Conservation (phyloP, 352 stramenopile species). For the Peronospora destructor region DNA sequence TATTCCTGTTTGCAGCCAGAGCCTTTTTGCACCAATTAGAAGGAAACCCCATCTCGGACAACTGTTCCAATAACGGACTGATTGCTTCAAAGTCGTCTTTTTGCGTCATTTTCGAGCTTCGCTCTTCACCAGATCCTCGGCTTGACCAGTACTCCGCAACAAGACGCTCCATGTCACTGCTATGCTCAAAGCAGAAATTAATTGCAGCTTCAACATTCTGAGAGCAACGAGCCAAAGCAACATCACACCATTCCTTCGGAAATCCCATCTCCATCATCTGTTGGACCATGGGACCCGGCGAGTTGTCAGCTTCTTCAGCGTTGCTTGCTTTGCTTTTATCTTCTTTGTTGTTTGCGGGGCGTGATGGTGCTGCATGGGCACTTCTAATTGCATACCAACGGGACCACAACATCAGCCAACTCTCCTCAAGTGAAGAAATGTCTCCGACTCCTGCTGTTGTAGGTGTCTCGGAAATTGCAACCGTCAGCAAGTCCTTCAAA, state of each 20-base stretch:
- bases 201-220: conserved; percentile 88
- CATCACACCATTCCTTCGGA: conserved; percentile 88
- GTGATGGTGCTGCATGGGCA: conserved; percentile 36
- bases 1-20: conserved; percentile 81
- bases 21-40: conserved; percentile 89
- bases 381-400: conserved; percentile 62
- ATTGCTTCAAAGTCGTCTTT: conserved; percentile 59
- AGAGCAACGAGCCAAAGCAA: conserved; percentile 75
- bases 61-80: conserved; percentile 73
- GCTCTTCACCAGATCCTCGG: conserved; percentile 23
- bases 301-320: conserved; percentile 20
- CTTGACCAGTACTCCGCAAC: conserved; percentile 69
- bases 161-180: conserved; percentile 86
- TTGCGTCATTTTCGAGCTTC: conserved; percentile 20
- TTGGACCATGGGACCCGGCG: conserved; percentile 68
- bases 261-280: conserved; percentile 94
- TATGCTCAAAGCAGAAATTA: conserved; percentile 91
- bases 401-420: conserved; percentile 70
- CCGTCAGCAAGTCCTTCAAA: conserved; percentile 55
- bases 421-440: conserved; percentile 72
- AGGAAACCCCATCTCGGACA: conserved; percentile 91
- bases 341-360: conserved; percentile 8
- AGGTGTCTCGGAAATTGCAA: conserved; percentile 69
- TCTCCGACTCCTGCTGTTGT: conserved; percentile 59
- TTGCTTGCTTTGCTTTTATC: conserved; percentile 30